Evolutionary conservation across 2,329 filamentous ascomycete genomes (phyloP).

Genomic region (Colletotrichum sp.): DNA sequence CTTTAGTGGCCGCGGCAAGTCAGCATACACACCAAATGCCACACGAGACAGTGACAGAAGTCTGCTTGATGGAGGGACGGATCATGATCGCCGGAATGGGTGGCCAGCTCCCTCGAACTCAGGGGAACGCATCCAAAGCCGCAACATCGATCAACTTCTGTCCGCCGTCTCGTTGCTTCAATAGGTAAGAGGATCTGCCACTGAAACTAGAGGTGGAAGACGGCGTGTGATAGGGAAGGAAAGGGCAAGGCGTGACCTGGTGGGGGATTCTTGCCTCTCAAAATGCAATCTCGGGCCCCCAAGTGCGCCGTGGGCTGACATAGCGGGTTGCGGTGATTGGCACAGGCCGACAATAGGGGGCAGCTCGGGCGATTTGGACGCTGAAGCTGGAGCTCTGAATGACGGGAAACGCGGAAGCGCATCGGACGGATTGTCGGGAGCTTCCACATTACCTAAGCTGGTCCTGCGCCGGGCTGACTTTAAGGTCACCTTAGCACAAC

Average conservation of each 20-base stretch:
- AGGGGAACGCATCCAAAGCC: not conserved
- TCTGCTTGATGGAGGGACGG: not conserved
- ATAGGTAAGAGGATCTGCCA: not conserved
- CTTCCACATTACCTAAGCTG: not conserved
- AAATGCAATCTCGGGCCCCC: not conserved
- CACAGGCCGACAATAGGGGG: not conserved
- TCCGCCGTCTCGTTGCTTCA: not conserved
- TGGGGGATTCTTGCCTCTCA: not conserved
- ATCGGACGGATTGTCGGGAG: not conserved
- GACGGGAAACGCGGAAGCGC: not conserved
- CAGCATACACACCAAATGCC: not conserved
- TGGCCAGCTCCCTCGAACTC: not conserved
- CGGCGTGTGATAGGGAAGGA: slow-evolving; percentile 5
- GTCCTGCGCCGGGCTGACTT: not conserved
- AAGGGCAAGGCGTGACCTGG: not conserved
- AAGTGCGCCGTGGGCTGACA: not conserved
- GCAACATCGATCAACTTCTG: not conserved
- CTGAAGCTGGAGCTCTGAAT: not conserved
- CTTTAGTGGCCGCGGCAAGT: not conserved
- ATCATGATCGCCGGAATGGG: not conserved
- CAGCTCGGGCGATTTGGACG: not conserved
- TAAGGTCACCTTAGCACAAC: not conserved
- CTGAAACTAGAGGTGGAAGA: not conserved
- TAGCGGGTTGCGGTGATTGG: slow-evolving; percentile 6
- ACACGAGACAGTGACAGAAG: not conserved